Evolutionary conservation across 2,329 filamentous ascomycete genomes (phyloP), one percentile per base, ranked within the genome.

Genomic region (Talaromyces amestolkiae): DNA sequence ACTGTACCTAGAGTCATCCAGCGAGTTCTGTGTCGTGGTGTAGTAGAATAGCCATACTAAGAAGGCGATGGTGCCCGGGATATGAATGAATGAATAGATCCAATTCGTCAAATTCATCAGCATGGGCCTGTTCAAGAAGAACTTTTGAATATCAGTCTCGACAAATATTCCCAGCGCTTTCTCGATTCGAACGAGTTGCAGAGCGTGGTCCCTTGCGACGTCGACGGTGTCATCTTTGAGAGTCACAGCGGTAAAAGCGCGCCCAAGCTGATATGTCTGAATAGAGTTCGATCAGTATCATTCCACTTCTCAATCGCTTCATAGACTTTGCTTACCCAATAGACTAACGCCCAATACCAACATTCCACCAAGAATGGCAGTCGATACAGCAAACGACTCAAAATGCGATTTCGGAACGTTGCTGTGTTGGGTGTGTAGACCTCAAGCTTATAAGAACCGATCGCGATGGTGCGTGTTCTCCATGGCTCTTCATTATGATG

Each of bases 271-370:
- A 74, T 92, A 92, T 35, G 90, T 87, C 88, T 91, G 22, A 39
- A 45, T 19, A 1, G 43, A 31, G 10, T 43, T 31, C 2, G 22
- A 37, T 60, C 24, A 64, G 37, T 13, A 17, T 53, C 33, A 68
- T 41, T 19, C 31, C 19, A 39, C 22, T 19, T 49, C 49, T 24
- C 35, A 13, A 9, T 4, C 24, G 4, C 27, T 31, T 7, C 27
- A 31, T 31, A 31, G 3, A 31, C n/a, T 24, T 37, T 39, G 19
- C 58, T 71, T 83, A 91, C 89, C 89, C 89, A 92, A 79, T 92
- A 92, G 60, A 92, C 88, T 68, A 91, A 78, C 2, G 87, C 86
- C 89, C 89, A 92, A 71, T 92, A 92, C 89, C 89, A 92, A 47
- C 86, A 88, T 76, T 92, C 90, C 1, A 88, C 87, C 33, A 92